Base-by-base conservation (phyloP, 1,284 basidiomycete species). In the Malassezia restricta region DNA sequence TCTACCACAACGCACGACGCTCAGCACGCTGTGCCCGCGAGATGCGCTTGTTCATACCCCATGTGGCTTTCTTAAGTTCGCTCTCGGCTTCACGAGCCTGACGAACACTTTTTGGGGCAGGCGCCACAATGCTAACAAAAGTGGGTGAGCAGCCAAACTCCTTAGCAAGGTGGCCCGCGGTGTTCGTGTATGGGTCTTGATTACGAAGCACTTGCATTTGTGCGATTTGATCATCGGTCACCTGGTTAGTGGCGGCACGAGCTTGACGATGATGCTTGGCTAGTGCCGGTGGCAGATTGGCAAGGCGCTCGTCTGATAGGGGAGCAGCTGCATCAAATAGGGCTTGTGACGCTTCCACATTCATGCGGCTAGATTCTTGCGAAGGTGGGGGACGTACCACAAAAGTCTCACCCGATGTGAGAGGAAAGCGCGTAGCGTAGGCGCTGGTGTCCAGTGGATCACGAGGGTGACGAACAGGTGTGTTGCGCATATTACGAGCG, bases 21-120 rank as follows among this genome's bases (percentile, higher is more conserved):
- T 66, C 64, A n/a, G 57, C 58, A 20, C 61, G 49, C 46, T 64
- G 54, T 5, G 55, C 58, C 2, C 49, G 37, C 4, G 60, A 52
- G n/a, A 64, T 47, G 17, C 64, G 52, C 61, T 69, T 71, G 49
- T 66, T 64, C 44, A 61, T 37, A 39, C 68, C 68, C 66, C 65
- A 69, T 7, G 49, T 54, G 12, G 49, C 52, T 49, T 52, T 57
- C 40, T 57, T 47, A 17, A 57, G 41, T 39, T 63, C 46, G 8
- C 50, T 54, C 51, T 66, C 57, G 20, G 59, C 57, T 41, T 49
- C 14, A 44, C 62, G 59, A 2, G 51, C 57, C 38, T 47, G 30
- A 40, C 57, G 57, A 14, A 63, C 54, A 28, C 53, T 56, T 44
- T 65, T 64, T 3, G 59, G 57, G 32, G 60, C 40, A 4, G 69